Evolutionary conservation across 768 basidiomycete genomes (phyloP).

Genomic region (Exsudoporus frostii): DNA sequence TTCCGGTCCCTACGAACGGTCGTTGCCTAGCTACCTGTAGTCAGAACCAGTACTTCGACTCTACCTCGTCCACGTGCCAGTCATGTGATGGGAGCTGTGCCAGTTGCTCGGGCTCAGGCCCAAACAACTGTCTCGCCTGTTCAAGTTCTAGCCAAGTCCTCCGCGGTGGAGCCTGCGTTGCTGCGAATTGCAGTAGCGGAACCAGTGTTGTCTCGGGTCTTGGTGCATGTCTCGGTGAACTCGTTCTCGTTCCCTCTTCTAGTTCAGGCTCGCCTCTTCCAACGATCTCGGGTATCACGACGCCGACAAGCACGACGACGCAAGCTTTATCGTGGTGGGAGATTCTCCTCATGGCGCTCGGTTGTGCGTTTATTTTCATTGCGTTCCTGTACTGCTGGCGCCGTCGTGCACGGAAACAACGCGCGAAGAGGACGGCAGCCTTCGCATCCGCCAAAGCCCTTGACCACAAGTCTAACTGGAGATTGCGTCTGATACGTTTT

Average conservation of each 20-base stretch:
- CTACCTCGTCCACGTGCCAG: constrained; percentile 58
- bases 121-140: constrained; percentile 71
- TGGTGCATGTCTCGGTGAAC: constrained; percentile 76
- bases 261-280: constrained; percentile 42
- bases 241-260: constrained; percentile 54
- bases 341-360: constrained; percentile 79
- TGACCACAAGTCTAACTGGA: constrained; percentile 50
- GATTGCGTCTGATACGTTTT: constrained; percentile 51
- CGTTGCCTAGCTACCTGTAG: constrained; percentile 78
- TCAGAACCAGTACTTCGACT: constrained; percentile 70
- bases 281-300: constrained; percentile 52
- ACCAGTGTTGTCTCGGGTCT: constrained; percentile 62
- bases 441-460: constrained; percentile 63
- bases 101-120: constrained; percentile 69
- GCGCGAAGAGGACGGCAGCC: constrained; percentile 59
- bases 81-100: constrained; percentile 75
- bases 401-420: constrained; percentile 62
- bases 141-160: constrained; percentile 59
- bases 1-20: constrained; percentile 72
- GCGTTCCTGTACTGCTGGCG: constrained; percentile 67
- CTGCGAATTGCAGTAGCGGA: constrained; percentile 56
- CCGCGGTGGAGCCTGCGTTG: constrained; percentile 58
- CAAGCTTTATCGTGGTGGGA: constrained; percentile 72
- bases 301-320: constrained; percentile 41
- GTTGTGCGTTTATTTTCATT: constrained; percentile 76